Evolutionary conservation across 176 grass and related monocot genomes (phyloP).

Genomic region (Rhynchospora tenuis): DNA sequence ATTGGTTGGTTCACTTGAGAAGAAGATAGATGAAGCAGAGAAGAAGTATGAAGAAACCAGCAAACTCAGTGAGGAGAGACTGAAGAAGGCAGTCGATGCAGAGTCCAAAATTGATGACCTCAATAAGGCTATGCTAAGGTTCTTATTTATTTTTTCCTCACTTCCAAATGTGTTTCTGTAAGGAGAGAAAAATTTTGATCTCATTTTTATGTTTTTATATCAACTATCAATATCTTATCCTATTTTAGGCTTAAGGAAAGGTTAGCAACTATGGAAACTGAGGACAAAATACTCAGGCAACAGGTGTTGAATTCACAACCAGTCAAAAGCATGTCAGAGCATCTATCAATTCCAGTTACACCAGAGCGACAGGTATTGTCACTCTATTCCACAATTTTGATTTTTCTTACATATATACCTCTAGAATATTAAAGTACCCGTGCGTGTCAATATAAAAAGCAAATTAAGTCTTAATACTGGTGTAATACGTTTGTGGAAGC

Average conservation of each 20-base stretch:
- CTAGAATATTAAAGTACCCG: background rate
- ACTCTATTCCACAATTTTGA: conserved; percentile 12
- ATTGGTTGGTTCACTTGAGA: conserved; percentile 86
- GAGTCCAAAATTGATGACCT: conserved; percentile 76
- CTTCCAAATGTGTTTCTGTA: background rate
- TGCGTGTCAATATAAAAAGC: background rate
- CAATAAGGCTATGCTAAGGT: conserved; percentile 80
- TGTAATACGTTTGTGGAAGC: background rate
- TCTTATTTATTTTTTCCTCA: conserved; percentile 24
- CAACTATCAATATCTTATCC: conserved; percentile 23
- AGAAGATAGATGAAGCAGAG: conserved; percentile 82
- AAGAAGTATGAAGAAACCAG: conserved; percentile 94
- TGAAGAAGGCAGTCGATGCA: conserved; percentile 70
- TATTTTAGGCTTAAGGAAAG: conserved; percentile 72
- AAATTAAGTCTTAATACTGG: background rate
- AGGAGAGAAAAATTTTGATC: background rate
- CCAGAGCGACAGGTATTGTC: conserved; percentile 42
- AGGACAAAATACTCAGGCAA: conserved; percentile 86
- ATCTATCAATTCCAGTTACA: conserved; percentile 86
- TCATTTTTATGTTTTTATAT: background rate
- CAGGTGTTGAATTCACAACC: conserved; percentile 47
- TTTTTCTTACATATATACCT: background rate
- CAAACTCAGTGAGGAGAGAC: conserved; percentile 80
- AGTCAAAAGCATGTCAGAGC: conserved; percentile 88
- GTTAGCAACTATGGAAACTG: conserved; percentile 77